Conservation (phyloP, 495 filamentous ascomycete species). For the Penicillium manginii region DNA sequence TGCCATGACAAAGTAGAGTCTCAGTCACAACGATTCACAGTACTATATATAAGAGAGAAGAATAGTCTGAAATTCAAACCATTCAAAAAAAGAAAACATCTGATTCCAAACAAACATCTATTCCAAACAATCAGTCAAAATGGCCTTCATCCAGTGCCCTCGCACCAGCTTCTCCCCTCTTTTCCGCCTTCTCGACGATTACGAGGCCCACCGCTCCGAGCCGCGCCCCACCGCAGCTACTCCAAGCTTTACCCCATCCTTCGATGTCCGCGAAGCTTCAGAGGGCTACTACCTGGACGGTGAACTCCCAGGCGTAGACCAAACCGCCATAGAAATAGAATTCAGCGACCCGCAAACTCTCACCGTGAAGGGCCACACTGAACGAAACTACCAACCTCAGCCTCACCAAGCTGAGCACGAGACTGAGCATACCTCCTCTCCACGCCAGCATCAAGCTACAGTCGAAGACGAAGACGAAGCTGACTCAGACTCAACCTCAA, state of each 20-base stretch:
- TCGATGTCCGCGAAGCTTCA: conserved; percentile 76
- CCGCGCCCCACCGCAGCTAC: conserved; percentile 1
- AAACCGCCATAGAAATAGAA: conserved; percentile 78
- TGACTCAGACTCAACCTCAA: background rate
- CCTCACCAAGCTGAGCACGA: too few relatives aligned
- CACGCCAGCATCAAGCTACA: conserved; percentile 52
- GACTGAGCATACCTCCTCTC: conserved; percentile 1
- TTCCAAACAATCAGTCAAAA: conserved; percentile 38
- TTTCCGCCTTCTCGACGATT: conserved; percentile 79
- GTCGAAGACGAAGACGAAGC: conserved; percentile 64
- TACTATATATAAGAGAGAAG: conserved; percentile 10
- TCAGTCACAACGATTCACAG: too few relatives aligned
- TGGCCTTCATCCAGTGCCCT: conserved; percentile 66
- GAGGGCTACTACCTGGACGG: conserved; percentile 79
- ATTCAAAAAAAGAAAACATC: background rate
- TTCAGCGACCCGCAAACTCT: conserved; percentile 82
- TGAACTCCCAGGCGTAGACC: conserved; percentile 83
- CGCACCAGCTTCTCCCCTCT: conserved; percentile 63
- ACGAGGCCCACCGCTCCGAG: conserved; percentile 54
- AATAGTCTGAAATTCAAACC: background rate
- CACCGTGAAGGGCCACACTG: conserved; percentile 68
- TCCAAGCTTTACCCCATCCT: conserved; percentile 63
- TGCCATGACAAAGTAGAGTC: background rate
- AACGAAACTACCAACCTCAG: conserved; percentile 56
- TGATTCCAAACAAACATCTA: background rate